Evolutionary conservation across 2,329 filamentous ascomycete species (phyloP).

Genomic region (Paraphoma chrysanthemicola): DNA sequence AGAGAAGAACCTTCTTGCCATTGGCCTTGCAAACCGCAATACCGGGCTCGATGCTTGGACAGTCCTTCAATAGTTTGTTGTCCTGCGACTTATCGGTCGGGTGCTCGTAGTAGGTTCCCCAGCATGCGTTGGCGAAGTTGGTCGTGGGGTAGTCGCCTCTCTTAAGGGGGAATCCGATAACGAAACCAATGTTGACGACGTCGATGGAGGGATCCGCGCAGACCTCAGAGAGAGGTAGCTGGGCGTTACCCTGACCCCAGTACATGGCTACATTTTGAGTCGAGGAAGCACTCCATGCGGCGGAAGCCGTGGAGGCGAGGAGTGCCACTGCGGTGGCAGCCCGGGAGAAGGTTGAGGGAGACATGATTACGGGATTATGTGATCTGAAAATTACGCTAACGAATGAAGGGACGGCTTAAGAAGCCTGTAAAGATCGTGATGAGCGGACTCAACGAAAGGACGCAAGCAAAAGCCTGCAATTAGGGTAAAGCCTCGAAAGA

Average conservation of each 20-base stretch:
- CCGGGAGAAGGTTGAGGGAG: constrained; percentile 31
- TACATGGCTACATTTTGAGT: constrained; percentile 60
- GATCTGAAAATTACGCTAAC: constrained; percentile 32
- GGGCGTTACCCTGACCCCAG: constrained; percentile 62
- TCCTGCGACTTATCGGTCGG: constrained; percentile 39
- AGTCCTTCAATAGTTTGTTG: constrained; percentile 53
- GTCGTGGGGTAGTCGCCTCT: constrained; percentile 57
- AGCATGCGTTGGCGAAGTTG: constrained; percentile 62
- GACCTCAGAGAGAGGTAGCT: constrained; percentile 57
- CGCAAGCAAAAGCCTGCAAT: constrained; percentile 57
- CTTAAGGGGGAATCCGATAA: constrained; percentile 61
- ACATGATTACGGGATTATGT: constrained; percentile 47
- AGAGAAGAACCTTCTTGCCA: constrained; percentile 52
- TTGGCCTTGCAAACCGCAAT: constrained; percentile 41
- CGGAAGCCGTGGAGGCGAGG: constrained; percentile 44
- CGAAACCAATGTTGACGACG: constrained; percentile 64
- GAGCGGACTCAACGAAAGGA: constrained; percentile 59
- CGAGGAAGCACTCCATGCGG: constrained; percentile 52
- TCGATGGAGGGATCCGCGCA: constrained; percentile 61
- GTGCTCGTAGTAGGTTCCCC: constrained; percentile 40
- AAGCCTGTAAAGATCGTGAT: constrained; percentile 50
- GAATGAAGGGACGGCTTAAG: constrained; percentile 46
- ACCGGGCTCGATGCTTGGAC: constrained; percentile 49
- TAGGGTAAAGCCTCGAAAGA: constrained; percentile 37
- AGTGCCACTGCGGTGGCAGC: constrained; percentile 46